phyloP scores from a whole-genome alignment of 2,329 filamentous ascomycete species.

The Talaromyces marneffei region DNA sequence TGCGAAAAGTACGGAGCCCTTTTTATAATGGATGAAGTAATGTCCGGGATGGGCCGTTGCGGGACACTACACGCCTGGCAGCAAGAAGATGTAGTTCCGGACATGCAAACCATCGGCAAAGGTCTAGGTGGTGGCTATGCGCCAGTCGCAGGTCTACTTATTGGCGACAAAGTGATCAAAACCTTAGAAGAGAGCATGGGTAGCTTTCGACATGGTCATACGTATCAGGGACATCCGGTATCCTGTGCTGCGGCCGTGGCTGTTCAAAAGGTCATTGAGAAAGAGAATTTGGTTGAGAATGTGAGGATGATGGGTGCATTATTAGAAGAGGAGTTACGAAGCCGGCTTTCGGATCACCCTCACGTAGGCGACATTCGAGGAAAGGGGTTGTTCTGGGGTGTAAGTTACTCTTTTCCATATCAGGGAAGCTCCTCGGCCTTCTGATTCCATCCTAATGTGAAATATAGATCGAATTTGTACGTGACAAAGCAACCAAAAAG shows the following conservation, averaged over 20 bases:
- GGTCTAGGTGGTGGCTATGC: constrained; percentile 53
- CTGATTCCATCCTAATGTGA: background rate
- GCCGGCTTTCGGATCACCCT: constrained; percentile 40
- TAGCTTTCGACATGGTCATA: constrained; percentile 53
- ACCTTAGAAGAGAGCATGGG: constrained; percentile 44
- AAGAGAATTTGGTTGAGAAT: constrained; percentile 55
- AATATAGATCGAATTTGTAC: constrained; percentile 51
- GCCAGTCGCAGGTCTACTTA: constrained; percentile 51
- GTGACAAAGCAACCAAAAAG: constrained; percentile 49
- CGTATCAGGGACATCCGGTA: constrained; percentile 56
- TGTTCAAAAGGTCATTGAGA: constrained; percentile 54
- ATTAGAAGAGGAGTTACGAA: constrained; percentile 39
- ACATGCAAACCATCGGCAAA: constrained; percentile 57
- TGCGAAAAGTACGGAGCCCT: constrained; percentile 68
- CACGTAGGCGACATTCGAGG: constrained; percentile 56
- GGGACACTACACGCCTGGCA: constrained; percentile 57
- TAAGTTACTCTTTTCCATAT: constrained; percentile 31
- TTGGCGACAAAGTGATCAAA: constrained; percentile 46
- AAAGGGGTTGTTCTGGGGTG: constrained; percentile 54
- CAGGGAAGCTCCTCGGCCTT: background rate
- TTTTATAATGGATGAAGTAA: constrained; percentile 73
- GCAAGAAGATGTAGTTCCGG: constrained; percentile 52
- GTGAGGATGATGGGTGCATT: constrained; percentile 49
- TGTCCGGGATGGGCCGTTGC: constrained; percentile 59
- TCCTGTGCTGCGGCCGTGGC: constrained; percentile 56